phyloP scores from a whole-genome alignment of 176 grass and related monocot genomes.

The Paspalum notatum region DNA sequence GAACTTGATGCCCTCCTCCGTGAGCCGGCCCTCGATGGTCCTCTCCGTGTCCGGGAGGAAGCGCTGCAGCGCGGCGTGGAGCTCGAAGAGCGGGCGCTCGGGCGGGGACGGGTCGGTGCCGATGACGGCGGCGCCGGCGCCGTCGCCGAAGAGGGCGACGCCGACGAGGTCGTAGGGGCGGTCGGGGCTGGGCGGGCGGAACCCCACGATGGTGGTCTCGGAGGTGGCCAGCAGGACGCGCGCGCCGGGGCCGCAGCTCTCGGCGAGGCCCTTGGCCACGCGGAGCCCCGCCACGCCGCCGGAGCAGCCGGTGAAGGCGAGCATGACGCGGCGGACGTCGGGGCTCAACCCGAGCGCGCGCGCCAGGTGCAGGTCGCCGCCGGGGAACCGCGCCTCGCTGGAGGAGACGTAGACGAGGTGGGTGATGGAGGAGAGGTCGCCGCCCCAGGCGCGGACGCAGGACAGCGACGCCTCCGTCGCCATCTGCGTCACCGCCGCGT shows the following conservation, averaged over 20 bases:
- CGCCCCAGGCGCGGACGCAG: conserved; percentile 57
- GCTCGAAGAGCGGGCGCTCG: conserved; percentile 72
- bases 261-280: conserved; percentile 75
- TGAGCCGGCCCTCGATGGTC: conserved; percentile 71
- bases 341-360: conserved; percentile 63
- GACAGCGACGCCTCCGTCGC: conserved; percentile 52
- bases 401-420: conserved; percentile 87
- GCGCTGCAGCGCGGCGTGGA: conserved; percentile 54
- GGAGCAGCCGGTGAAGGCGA: conserved; percentile 74
- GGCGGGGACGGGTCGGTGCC: conserved; percentile 40
- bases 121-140: conserved; percentile 62
- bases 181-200: conserved; percentile 68
- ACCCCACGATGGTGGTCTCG: conserved; percentile 76
- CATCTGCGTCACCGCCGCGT: conserved; percentile 77
- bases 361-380: conserved; percentile 77
- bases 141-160: conserved; percentile 81
- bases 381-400: conserved; percentile 70
- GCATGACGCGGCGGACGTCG: conserved; percentile 78
- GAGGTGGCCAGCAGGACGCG: conserved; percentile 79
- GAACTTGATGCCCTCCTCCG: conserved; percentile 85
- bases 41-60: conserved; percentile 71
- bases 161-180: conserved; percentile 87
- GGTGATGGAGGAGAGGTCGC: conserved; percentile 53
- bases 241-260: conserved; percentile 45
- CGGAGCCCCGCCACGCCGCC: conserved; percentile 81